phyloP scores from a whole-genome alignment of 2,329 filamentous ascomycete species.

The Cordyceps farinosa region DNA sequence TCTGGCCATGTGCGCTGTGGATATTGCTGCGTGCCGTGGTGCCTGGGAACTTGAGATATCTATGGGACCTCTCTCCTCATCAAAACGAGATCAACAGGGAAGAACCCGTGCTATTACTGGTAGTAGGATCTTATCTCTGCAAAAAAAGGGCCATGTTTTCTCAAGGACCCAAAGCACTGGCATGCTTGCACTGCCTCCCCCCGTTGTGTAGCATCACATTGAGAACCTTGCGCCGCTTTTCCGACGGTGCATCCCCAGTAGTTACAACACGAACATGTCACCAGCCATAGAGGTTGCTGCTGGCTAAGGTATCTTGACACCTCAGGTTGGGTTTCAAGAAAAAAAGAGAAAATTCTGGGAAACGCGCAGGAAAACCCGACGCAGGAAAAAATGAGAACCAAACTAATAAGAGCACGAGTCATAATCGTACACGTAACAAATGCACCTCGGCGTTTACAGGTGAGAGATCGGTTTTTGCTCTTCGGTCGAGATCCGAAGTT shows the following conservation, averaged over 20 bases:
- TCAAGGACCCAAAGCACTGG: not conserved
- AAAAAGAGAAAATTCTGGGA: not conserved
- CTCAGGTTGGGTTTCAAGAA: not conserved
- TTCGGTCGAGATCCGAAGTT: slow-evolving; percentile 15
- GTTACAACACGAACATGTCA: not conserved
- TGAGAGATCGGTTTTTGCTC: not conserved
- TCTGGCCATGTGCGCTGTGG: not conserved
- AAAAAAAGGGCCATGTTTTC: not conserved
- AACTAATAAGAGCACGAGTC: slow-evolving; percentile 3
- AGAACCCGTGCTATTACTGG: not conserved
- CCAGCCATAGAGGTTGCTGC: not conserved
- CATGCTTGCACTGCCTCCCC: slow-evolving; percentile 1
- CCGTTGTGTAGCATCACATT: slow-evolving; percentile 1
- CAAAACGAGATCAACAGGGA: not conserved
- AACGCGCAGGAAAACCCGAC: not conserved
- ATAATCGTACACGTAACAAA: not conserved
- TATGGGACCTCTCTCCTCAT: not conserved
- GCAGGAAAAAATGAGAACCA: not conserved
- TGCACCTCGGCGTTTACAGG: slow-evolving; percentile 10
- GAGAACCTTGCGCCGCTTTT: not conserved
- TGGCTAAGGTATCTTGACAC: not conserved
- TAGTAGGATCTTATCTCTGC: not conserved
- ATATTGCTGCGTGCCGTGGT: slow-evolving; percentile 1
- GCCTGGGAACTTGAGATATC: not conserved
- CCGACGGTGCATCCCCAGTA: not conserved